Base-by-base conservation (phyloP, 495 filamentous ascomycete genomes). In the Geoglossum glabrum region DNA sequence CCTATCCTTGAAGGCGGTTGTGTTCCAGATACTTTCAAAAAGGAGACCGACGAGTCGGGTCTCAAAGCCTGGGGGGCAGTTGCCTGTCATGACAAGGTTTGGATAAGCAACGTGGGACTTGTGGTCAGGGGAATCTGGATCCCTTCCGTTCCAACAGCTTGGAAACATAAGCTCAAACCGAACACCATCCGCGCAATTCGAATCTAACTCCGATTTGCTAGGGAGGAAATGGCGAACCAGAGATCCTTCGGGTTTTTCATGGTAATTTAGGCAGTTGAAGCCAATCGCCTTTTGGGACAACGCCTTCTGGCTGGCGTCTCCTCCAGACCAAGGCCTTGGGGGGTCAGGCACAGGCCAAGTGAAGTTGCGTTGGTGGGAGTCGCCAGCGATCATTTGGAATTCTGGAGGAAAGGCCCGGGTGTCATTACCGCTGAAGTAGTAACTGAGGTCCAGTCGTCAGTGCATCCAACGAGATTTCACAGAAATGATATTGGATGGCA, bases 261-360 rank as follows among this genome's bases (percentile, higher is more conserved):
- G 56, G 64, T 93, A 93, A 76, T 95, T 77, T 52, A 97, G 68
- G 68, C 90, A 97, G 72, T 95, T 95, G 75, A 90, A 95, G 1
- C 90, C 90, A 31, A 95, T 58, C 9, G 90, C 87, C 55, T 87
- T 83, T 72, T 92, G 84, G n/a, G 68, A 69, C 25, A 94, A 74
- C 31, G 82, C 79, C 8, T 63, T 61, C 70, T 95, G 86, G 10
- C 75, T 76, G 2, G 71, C 73, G 54, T 83, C 76, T 1, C 69
- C 74, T 9, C 64, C 68, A 40, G 72, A 69, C 86, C 86, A 94
- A 5, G 85, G 86, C 66, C 83, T 84, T 61, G 77, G 77, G 17
- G 83, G 81, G 62, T 90, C 86, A 13, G 80, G 78, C 33, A 82
- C 72, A 0, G 78, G 78, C 59, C 82, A 77, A 1, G 78, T 77